Evolutionary conservation across 108 stramenopile genomes (phyloP).

Genomic region (Nitzschia palea): DNA sequence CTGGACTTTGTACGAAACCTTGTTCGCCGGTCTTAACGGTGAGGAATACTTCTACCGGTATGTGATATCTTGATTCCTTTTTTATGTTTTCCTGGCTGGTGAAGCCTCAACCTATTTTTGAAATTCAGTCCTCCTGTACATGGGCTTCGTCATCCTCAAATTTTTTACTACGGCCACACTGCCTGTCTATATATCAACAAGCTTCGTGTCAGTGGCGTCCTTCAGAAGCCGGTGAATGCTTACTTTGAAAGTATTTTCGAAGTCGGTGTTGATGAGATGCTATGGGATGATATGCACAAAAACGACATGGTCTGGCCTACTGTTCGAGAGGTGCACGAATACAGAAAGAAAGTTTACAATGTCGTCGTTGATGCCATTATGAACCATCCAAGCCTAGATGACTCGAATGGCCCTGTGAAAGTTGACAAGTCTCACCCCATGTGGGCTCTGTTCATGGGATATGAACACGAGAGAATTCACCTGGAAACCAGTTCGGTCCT

Average conservation of each 20-base stretch:
- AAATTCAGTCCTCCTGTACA: slow-evolving; percentile 70
- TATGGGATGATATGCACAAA: slow-evolving; percentile 94
- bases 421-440: slow-evolving; percentile 79
- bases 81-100: background rate
- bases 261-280: slow-evolving; percentile 96
- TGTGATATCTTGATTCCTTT: slow-evolving; percentile 4
- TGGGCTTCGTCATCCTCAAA: slow-evolving; percentile 85
- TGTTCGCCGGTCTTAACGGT: slow-evolving; percentile 89
- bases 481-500: slow-evolving; percentile 93
- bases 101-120: background rate
- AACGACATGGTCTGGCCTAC: slow-evolving; percentile 92
- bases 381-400: slow-evolving; percentile 72
- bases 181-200: slow-evolving; percentile 93
- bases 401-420: slow-evolving; percentile 41
- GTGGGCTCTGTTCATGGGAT: slow-evolving; percentile 79
- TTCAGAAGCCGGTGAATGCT: slow-evolving; percentile 69
- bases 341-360: slow-evolving; percentile 78
- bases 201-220: slow-evolving; percentile 81
- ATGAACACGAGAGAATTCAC: slow-evolving; percentile 97
- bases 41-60: slow-evolving; percentile 87
- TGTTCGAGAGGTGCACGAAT: slow-evolving; percentile 83
- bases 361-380: slow-evolving; percentile 74
- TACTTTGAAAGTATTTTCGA: slow-evolving; percentile 93
- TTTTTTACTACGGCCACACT: slow-evolving; percentile 96
- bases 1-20: slow-evolving; percentile 88